Evolutionary conservation across 78 protist genomes (phyloP).

Genomic region (Mantamonas sphyraenae): DNA sequence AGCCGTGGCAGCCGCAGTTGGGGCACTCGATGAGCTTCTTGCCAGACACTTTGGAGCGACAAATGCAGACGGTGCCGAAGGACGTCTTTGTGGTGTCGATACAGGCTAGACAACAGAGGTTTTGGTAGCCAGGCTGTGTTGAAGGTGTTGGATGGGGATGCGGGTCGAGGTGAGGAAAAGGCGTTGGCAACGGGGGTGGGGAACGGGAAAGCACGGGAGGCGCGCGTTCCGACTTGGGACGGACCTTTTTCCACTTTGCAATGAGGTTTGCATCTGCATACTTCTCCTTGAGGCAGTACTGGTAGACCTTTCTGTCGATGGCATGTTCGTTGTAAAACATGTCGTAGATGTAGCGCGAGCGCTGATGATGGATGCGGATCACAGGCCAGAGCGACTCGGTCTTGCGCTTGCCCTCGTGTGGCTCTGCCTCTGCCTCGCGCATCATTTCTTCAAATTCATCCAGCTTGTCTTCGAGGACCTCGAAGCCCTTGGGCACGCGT

Average conservation of each 20-base stretch:
- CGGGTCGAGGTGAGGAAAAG: not conserved
- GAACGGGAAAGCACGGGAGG: not conserved
- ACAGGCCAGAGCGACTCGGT: conserved; percentile 71
- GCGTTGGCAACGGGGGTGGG: not conserved
- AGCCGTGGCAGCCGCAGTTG: conserved; percentile 76
- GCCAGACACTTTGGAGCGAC: conserved; percentile 73
- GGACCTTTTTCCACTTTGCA: conserved; percentile 92
- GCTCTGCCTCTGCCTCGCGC: conserved; percentile 68
- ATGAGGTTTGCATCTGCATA: conserved; percentile 75
- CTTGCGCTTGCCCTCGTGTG: conserved; percentile 79
- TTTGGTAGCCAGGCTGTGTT: conserved; percentile 74
- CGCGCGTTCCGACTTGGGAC: not conserved
- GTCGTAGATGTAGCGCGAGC: conserved; percentile 50
- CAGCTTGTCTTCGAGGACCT: conserved; percentile 42
- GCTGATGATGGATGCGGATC: conserved; percentile 63
- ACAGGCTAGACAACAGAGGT: conserved; percentile 82
- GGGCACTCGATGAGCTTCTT: conserved; percentile 60
- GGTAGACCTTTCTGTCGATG: conserved; percentile 74
- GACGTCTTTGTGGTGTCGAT: conserved; percentile 60
- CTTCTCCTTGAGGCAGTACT: conserved; percentile 61
- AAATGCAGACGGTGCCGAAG: conserved; percentile 65
- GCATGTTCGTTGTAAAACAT: conserved; percentile 18
- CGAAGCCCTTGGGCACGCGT: conserved; percentile 67
- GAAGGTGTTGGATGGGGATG: not conserved
- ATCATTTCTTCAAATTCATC: conserved; percentile 56